Conservation (phyloP, 805 yeast genomes). For the Suhomyces tanzawaensis region DNA sequence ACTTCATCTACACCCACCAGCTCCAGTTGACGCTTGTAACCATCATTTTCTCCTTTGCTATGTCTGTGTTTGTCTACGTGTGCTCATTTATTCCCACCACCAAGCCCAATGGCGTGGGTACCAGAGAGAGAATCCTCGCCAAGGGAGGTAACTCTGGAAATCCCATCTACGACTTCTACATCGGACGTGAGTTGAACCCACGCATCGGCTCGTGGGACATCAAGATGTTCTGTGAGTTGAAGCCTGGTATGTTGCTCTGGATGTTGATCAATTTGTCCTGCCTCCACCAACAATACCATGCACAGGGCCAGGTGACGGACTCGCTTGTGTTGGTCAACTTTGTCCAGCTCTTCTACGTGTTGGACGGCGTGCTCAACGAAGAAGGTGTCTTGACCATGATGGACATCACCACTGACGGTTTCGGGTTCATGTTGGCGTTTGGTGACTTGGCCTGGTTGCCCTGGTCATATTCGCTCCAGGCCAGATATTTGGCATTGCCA, state of each 20-base stretch:
- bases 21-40: constrained; percentile 63
- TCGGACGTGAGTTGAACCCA: constrained; percentile 95
- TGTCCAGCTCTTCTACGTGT: constrained; percentile 76
- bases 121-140: constrained; percentile 72
- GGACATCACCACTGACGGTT: constrained; percentile 94
- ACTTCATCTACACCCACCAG: constrained; percentile 67
- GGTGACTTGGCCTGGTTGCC: constrained; percentile 95
- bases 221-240: constrained; percentile 86
- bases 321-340: constrained; percentile 67
- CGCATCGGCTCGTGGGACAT: constrained; percentile 82
- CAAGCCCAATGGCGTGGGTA: constrained; percentile 48
- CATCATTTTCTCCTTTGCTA: constrained; percentile 57
- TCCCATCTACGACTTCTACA: constrained; percentile 85
- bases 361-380: constrained; percentile 92
- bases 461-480: constrained; percentile 82
- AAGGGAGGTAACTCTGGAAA: constrained; percentile 83
- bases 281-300: constrained; percentile 74
- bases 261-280: constrained; percentile 72
- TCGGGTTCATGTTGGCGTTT: constrained; percentile 93
- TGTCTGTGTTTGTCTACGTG: constrained; percentile 66
- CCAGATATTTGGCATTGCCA: constrained; percentile 68
- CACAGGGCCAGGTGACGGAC: constrained; percentile 58
- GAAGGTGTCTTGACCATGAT: constrained; percentile 90
- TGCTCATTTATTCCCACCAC: constrained; percentile 62
- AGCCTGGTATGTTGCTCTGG: constrained; percentile 94